Conservation (phyloP, 75 land plant genomes). For the Picea sitchensis region DNA sequence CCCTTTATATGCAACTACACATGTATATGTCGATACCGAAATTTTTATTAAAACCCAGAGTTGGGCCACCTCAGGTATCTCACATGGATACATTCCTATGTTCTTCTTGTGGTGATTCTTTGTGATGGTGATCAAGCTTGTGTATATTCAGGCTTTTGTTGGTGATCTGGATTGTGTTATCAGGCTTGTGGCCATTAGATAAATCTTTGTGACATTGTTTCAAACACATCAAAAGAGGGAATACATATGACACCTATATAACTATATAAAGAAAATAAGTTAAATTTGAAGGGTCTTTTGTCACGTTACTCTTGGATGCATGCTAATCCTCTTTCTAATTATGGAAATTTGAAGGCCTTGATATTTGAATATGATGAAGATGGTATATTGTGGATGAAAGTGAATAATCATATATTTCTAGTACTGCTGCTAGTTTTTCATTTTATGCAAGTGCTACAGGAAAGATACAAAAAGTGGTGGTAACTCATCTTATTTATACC, state of each 20-base stretch:
- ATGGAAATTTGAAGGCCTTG: conserved; percentile 25
- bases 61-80: conserved; percentile 52
- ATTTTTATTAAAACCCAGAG: neutral
- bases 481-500: conserved; percentile 50
- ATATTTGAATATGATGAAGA: conserved; percentile 65
- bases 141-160: conserved; percentile 14
- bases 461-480: conserved; percentile 14
- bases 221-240: conserved; percentile 34
- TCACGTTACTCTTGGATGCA: conserved; percentile 85
- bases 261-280: conserved; percentile 8
- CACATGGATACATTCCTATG: conserved; percentile 58
- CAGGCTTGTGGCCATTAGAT: no score
- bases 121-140: conserved; percentile 14
- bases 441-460: conserved; percentile 46
- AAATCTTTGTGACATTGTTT: neutral
- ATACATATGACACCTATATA: neutral
- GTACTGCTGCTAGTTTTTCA: conserved; percentile 78
- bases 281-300: conserved; percentile 36
- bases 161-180: conserved; percentile 35
- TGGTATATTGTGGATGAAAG: no score
- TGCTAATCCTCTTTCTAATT: conserved; percentile 25
- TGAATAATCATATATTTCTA: no score
- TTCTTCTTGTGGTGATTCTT: conserved; percentile 53
- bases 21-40: conserved; percentile 27
- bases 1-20: conserved; percentile 21